phyloP scores from a whole-genome alignment of 2,329 filamentous ascomycete genomes.

The Phialocephala subalpina region DNA sequence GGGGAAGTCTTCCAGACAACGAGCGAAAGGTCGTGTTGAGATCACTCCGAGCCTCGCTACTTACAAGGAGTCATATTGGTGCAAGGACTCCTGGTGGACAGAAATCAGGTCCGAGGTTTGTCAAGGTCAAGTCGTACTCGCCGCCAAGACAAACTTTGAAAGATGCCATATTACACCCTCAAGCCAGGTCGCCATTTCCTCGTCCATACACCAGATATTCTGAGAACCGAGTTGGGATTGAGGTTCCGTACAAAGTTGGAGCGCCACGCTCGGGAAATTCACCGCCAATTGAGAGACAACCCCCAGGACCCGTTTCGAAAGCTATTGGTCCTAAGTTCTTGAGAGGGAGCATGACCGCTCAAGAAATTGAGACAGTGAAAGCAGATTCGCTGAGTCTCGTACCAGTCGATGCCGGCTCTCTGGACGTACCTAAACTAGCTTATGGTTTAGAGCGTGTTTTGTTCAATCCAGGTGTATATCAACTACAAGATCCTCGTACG shows the following conservation, averaged over 20 bases:
- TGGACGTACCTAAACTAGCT: conserved; percentile 42
- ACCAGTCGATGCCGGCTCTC: conserved; percentile 38
- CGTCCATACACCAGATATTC: no score
- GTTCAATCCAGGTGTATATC: conserved; percentile 94
- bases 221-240: background rate
- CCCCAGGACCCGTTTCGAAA: background rate
- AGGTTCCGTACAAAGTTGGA: background rate
- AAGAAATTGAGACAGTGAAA: conserved; percentile 40
- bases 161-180: conserved; percentile 1
- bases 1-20: background rate
- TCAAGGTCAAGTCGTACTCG: background rate
- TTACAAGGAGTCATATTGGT: background rate
- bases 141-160: background rate
- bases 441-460: conserved; percentile 64
- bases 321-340: background rate
- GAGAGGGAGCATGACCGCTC: background rate
- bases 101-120: background rate
- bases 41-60: background rate
- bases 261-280: background rate
- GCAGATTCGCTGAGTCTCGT: conserved; percentile 37
- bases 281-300: background rate
- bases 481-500: conserved; percentile 86
- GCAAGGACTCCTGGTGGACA: background rate
- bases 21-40: background rate
- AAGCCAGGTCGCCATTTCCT: background rate